Evolutionary conservation across 805 yeast genomes (phyloP), one percentile per base, ranked within the genome.

Genomic region (Saturnispora serradocipensis): DNA sequence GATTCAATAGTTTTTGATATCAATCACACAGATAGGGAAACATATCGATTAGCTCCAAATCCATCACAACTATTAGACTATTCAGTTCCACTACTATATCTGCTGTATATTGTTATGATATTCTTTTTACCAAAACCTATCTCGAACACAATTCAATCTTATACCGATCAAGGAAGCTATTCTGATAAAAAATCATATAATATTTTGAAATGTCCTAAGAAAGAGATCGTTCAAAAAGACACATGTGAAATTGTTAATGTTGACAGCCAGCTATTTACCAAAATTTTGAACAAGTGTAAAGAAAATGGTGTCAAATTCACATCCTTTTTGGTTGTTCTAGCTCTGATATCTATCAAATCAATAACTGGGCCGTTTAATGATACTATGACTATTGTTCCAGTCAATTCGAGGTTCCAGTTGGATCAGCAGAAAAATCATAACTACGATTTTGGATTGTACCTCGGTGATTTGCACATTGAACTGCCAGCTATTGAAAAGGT

Each of bases 41-140:
- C 36, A 15, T 51, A 51, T 22, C 32, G 51, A 15, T 11, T 54
- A 3, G 18, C 54, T n/a, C 54, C 55, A 2, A 52, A 54, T 35
- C 57, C 57, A 5, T 44, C 57, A 6, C 45, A 54, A 22, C 42
- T 54, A 10, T 45, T 52, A 13, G 52, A 54, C 34, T 54, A 54
- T 34, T 54, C 57, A 4, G 53, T 54, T 36, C 53, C 55, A 13
- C 15, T 52, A 10, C 20, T 15, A 5, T 52, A 52, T 38, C 13
- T 49, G 3, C 11, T 52, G 6, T 54, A 52, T 48, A 38, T 49
- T 30, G 22, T 52, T 5, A 45, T 54, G 44, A 35, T 52, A 7
- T 36, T 49, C 16, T 50, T 40, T 38, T 47, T 49, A 28, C 57
- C 57, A 4, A 44, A 44, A 24, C 18, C 10, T 1, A 16, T 54